These are phyloP conservation scores for Fagus sylvatica DNA, from an alignment of 306 rosid species.

Conservation along the genomic window DNA sequence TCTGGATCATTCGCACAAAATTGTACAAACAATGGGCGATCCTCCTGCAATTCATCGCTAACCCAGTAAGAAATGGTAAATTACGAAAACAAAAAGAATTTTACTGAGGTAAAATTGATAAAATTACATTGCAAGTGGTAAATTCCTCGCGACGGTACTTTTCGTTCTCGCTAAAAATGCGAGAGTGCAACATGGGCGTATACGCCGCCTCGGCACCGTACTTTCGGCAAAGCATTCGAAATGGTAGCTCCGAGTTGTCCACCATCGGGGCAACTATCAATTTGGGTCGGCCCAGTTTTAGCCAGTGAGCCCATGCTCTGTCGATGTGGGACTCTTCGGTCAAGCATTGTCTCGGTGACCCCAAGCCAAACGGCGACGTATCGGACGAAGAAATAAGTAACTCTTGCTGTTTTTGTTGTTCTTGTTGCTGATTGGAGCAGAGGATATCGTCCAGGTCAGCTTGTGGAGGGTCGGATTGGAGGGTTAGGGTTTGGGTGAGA, in stretches of 20 bases:
- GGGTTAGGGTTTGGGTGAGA: constrained; percentile 12
- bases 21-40: constrained; percentile 88
- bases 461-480: constrained; percentile 24
- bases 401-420: background rate
- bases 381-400: constrained; percentile 7
- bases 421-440: constrained; percentile 35
- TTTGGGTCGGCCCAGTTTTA: constrained; percentile 76
- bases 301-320: constrained; percentile 94
- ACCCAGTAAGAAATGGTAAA: background rate
- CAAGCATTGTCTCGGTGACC: constrained; percentile 35
- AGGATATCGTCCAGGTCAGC: constrained; percentile 41
- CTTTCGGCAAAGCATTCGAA: constrained; percentile 87
- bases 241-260: constrained; percentile 92
- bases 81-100: background rate
- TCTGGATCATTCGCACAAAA: constrained; percentile 95
- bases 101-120: background rate
- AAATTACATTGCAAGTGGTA: constrained; percentile 71
- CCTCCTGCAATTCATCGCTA: constrained; percentile 46
- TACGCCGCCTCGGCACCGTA: constrained; percentile 74
- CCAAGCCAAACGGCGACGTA: constrained; percentile 15
- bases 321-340: constrained; percentile 52
- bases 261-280: constrained; percentile 93
- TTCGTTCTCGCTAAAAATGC: constrained; percentile 62
- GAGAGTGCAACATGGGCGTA: constrained; percentile 64
- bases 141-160: constrained; percentile 83